Base-by-base conservation (phyloP, 768 basidiomycete species). In the Exidia glandulosa region DNA sequence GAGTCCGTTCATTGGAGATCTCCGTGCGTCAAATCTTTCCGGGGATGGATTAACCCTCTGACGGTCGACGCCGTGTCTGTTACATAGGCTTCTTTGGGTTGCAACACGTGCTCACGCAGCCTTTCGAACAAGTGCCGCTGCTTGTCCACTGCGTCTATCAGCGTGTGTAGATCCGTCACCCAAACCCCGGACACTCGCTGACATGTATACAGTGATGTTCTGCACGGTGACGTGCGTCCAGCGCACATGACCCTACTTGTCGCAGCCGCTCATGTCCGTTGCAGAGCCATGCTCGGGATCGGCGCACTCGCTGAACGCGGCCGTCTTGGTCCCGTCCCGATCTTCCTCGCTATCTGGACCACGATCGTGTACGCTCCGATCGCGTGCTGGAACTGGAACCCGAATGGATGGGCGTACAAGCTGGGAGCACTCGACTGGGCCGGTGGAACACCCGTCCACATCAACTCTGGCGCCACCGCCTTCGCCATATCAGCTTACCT, bases 381-480 rank as follows among this genome's bases (percentile, higher is more conserved):
- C 61, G 91, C 90, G 32, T 87, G 80, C 70, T 94, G 91, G 89
- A 79, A 80, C 2, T 94, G 91, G 91, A 82, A 82, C 57, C 64
- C 74, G 0, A 83, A 87, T 61, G 92, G 93, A 2, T 96, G 93
- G 93, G 87, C 81, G 6, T 86, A 84, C 71, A 83, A 81, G 64
- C 88, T 84, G 79, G 93, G 93, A 13, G 87, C 88, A 30, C 76
- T 91, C 50, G 91, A 95, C 70, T 96, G 88, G 68, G 91, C 93
- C 59, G 50, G 50, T 50, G 90, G 90, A 16, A 88, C 88, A 13
- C 91, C 91, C 19, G 90, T 94, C 65, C 89, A 93, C 70, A 90
- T 93, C 61, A 86, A 86, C 56, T 87, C 85, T 62, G 94, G 94
- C 25, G 81, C 91, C 32, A 85, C 85, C 30, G 88, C 91, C 2